phyloP scores from a whole-genome alignment of 2,329 filamentous ascomycete species.

The Botryotinia globosa region DNA sequence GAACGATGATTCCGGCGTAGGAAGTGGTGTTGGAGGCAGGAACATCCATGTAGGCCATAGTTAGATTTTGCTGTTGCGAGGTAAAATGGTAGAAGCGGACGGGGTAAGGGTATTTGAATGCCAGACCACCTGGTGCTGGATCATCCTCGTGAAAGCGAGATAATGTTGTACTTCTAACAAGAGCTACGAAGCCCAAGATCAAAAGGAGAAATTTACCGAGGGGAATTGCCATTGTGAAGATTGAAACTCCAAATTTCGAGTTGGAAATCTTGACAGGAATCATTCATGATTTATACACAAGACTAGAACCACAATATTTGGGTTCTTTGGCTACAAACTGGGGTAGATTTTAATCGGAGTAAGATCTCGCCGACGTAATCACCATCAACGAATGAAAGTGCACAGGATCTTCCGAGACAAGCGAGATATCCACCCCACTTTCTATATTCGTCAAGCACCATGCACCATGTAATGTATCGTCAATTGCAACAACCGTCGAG shows the following conservation, averaged over 20 bases:
- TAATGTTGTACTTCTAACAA: background rate
- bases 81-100: constrained; percentile 27
- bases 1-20: constrained; percentile 41
- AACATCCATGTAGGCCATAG: constrained; percentile 9
- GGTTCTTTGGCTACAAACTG: background rate
- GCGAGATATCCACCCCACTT: background rate
- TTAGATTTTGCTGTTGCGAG: constrained; percentile 37
- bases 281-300: background rate
- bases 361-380: background rate
- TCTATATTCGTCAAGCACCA: background rate
- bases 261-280: background rate
- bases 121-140: background rate
- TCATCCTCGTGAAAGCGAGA: background rate
- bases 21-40: constrained; percentile 2
- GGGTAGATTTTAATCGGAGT: background rate
- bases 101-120: background rate
- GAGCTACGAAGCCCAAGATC: background rate
- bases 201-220: background rate
- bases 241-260: background rate
- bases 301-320: background rate
- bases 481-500: background rate
- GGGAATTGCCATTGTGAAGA: background rate
- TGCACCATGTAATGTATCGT: background rate
- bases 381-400: background rate
- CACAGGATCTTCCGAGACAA: background rate